Base-by-base conservation (phyloP, 139 green algal species). In the Coelastrella sp. region DNA sequence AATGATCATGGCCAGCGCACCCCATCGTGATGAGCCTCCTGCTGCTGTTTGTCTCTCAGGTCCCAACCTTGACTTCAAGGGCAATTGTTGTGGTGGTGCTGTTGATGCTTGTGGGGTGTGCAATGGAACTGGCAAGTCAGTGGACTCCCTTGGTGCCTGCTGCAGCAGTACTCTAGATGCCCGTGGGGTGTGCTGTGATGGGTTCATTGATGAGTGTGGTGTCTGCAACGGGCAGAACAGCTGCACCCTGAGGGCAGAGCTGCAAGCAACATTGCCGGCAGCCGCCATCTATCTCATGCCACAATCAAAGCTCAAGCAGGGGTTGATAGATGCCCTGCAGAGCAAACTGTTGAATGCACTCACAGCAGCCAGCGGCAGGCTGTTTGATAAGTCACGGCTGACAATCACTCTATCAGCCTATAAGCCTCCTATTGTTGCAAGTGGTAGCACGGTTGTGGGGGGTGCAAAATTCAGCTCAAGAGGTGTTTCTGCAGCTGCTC, bases 131-230 rank as follows among this genome's bases (percentile, higher is more conserved):
- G 88, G 80, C 81, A 65, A 60, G n/a, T 84, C 66, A 6, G 22
- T 92, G 4, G 89, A 92, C 84, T 57, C 84, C 14, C 76, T 90
- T 0, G 65, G 84, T 24, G 57, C n/a, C 27, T 92, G 89, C 89
- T 92, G 89, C 76, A 76, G 4, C 56, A 68, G 74, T 15, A 25
- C n/a, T 7, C 63, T 92, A 22, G 89, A 92, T 59, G 89, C 89
- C 6, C 82, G 66, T 8, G 89, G 89, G 17, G 56, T 89, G 8
- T 92, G 89, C 65, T 92, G 89, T 58, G 9, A 27, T 20, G 66
- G 65, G 76, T 25, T n/a, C 20, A 59, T 92, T 17, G 89, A 92
- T 70, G 89, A 92, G 25, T 92, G 89, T 58, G 89, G 89, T n/a
- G 89, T 90, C 1, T 92, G 89, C 89, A 90, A 90, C 74, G 89